Evolutionary conservation across 306 rosid species (phyloP).

Genomic region (Luffa acutangula): DNA sequence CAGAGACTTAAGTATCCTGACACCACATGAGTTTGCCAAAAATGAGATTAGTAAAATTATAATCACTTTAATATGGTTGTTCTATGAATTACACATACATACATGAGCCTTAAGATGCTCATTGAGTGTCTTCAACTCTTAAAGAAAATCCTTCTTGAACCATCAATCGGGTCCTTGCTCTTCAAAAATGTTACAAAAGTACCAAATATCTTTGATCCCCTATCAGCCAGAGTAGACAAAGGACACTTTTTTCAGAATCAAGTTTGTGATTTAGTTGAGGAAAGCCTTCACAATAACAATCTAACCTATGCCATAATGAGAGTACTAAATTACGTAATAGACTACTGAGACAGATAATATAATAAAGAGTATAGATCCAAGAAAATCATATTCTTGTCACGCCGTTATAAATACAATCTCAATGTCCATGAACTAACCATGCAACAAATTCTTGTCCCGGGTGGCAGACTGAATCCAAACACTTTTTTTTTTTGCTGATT

Average conservation of each 20-base stretch:
- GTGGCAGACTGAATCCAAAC: neutral
- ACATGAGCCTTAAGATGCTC: no score
- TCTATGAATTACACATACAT: no score
- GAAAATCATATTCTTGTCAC: neutral
- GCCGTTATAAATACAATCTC: neutral
- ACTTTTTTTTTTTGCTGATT: neutral
- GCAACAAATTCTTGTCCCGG: neutral
- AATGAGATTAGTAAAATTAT: no score
- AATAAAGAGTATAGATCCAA: neutral
- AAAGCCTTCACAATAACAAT: neutral
- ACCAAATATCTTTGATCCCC: no score
- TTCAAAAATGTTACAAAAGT: no score
- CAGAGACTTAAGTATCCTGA: constrained; percentile 43
- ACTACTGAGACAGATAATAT: neutral
- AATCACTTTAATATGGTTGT: no score
- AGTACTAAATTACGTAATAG: neutral
- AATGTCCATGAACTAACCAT: neutral
- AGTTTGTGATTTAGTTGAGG: neutral
- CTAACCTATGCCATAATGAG: neutral
- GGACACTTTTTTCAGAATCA: neutral
- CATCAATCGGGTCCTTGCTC: no score
- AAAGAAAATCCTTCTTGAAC: no score
- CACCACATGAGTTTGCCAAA: no score
- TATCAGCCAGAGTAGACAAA: neutral
- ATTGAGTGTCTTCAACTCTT: no score